Percentiles rank a stretch among this genome's conserved stretches.
These are phyloP conservation scores for Diaporthe citriasiana DNA, from an alignment of 2,329 filamentous ascomycete species.

Conservation along the genomic window DNA sequence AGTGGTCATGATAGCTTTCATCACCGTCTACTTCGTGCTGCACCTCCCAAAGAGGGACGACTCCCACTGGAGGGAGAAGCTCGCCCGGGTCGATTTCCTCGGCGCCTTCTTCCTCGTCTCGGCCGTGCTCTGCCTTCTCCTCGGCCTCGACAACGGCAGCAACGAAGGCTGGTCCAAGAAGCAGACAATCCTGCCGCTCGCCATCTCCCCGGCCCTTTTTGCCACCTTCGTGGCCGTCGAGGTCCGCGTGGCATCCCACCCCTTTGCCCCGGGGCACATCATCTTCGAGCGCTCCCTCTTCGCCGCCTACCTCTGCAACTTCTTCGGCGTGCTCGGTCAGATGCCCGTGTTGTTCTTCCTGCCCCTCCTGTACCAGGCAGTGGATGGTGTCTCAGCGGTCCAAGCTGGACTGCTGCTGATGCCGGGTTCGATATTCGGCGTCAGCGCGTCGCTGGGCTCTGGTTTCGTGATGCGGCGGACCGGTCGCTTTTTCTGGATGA, in stretches of 20 bases:
- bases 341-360: slow-evolving; percentile 76
- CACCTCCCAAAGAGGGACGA: slow-evolving; percentile 71
- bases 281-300: slow-evolving; percentile 77
- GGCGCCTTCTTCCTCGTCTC: slow-evolving; percentile 51
- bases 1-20: slow-evolving; percentile 74
- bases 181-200: slow-evolving; percentile 70
- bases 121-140: slow-evolving; percentile 64
- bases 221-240: slow-evolving; percentile 78
- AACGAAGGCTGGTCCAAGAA: slow-evolving; percentile 77
- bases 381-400: slow-evolving; percentile 74
- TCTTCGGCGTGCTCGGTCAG: slow-evolving; percentile 75
- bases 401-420: slow-evolving; percentile 75
- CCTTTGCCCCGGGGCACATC: slow-evolving; percentile 81
- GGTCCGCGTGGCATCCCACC: slow-evolving; percentile 75
- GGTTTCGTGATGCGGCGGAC: slow-evolving; percentile 79
- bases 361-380: slow-evolving; percentile 84
- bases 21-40: slow-evolving; percentile 73
- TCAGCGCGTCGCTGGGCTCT: slow-evolving; percentile 74
- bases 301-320: slow-evolving; percentile 78
- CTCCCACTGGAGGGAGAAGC: slow-evolving; percentile 74
- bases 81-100: slow-evolving; percentile 48
- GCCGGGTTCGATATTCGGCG: slow-evolving; percentile 72
- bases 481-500: slow-evolving; percentile 80
- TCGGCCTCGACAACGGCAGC: slow-evolving; percentile 80
- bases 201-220: slow-evolving; percentile 71